Evolutionary conservation across 352 stramenopile species (phyloP), one percentile per base, ranked within the genome.

Genomic region (Phytophthora brassicae): DNA sequence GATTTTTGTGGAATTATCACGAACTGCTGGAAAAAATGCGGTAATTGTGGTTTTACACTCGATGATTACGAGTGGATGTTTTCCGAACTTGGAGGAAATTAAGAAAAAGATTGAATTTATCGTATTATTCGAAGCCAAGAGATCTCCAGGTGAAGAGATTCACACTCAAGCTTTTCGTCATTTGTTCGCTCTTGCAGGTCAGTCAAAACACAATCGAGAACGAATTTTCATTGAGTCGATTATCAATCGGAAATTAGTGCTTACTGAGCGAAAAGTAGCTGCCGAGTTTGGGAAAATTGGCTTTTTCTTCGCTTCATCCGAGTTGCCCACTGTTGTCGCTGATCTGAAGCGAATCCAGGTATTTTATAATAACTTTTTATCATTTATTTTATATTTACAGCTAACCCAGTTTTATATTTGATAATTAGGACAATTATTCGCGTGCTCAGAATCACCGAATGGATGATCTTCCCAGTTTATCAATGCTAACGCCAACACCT

Each of bases 391-490:
- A 31, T 31, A 16, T 39, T 43, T 43, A 19, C 35, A 13, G 20
- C 35, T 13, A 7, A 13, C 4, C 6, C 2, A 49, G 4, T 56
- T 1, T 38, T 13, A 9, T n/a, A n/a, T n/a, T n/a, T n/a, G n/a
- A n/a, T n/a, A 31, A n/a, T 22, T 28, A 86, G 67, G 71, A 88
- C 19, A 72, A 81, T 48, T 86, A 77, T 54, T 66, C 75, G 29
- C 66, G 62, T 29, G 70, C 74, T 13, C 78, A 81, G 11, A 68
- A 68, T 14, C 64, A 72, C 38, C 76, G 77, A 36, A 86, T 87
- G 60, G 79, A 90, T 17, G 75, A 88, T 38, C 59, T 89, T 5
- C 79, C 77, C 24, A 84, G 71, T 31, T 64, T 90, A 47, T 88
- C 81, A 1, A 80, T 88, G 62, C 45, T 86, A 1, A 55, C 64